Evolutionary conservation across 2,329 filamentous ascomycete genomes (phyloP).

Genomic region (Aureobasidium sp.): DNA sequence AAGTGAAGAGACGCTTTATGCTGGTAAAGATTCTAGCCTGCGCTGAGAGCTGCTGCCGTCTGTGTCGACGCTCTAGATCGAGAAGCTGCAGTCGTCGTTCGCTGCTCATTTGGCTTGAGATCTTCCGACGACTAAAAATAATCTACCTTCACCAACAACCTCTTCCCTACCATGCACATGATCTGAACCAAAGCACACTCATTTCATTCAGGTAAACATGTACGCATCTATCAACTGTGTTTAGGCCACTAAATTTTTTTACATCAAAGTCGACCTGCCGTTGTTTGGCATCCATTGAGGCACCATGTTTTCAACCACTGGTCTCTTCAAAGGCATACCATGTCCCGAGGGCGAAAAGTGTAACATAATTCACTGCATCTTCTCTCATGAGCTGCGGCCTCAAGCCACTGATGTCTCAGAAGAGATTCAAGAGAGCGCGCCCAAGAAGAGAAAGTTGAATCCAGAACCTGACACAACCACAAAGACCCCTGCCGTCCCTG

Average conservation of each 20-base stretch:
- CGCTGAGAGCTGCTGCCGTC: background rate
- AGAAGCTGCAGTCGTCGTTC: background rate
- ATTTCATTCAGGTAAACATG: background rate
- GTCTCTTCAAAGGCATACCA: constrained; percentile 45
- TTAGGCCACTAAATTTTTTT: background rate
- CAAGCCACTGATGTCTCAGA: background rate
- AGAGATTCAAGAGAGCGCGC: background rate
- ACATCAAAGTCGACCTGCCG: background rate
- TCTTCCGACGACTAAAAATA: background rate
- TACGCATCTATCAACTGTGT: background rate
- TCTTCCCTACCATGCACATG: background rate
- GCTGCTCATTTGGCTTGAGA: background rate
- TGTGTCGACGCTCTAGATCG: background rate
- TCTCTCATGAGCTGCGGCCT: constrained; percentile 41
- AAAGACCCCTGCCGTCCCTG: background rate
- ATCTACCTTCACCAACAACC: background rate
- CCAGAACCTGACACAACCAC: background rate
- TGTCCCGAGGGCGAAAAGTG: constrained; percentile 49
- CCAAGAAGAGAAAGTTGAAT: constrained; percentile 30
- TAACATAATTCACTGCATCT: constrained; percentile 51
- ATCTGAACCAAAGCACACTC: background rate
- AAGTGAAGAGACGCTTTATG: background rate
- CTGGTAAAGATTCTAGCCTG: background rate
- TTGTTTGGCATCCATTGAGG: background rate
- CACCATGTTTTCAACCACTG: constrained; percentile 49